Evolutionary conservation across 2,329 filamentous ascomycete species (phyloP), one percentile per base, ranked within the genome.

Genomic region (Fusarium lateritium): DNA sequence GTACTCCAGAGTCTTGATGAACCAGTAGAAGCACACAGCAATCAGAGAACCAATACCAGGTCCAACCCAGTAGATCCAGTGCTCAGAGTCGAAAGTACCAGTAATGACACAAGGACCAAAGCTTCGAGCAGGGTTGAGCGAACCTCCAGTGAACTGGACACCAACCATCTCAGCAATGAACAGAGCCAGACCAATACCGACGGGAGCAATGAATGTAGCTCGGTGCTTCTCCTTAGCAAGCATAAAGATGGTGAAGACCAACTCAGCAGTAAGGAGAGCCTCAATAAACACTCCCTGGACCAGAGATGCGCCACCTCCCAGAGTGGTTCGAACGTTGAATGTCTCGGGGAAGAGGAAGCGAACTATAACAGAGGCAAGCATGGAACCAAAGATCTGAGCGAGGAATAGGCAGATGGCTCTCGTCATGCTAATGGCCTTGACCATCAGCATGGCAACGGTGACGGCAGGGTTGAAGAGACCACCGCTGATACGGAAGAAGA

Each of bases 401-500:
- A 80, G 69, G 59, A 87, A 81, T n/a, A 88, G 75, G 6, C 83
- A 77, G 0, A 80, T 53, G 6, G 82, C 84, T 7, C 86, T 84
- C 2, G 82, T 47, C 15, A 80, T 75, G 8, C 78, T 78, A 33
- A 89, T 79, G 4, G 82, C 85, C 21, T 83, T 83, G 33, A 84
- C 82, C 19, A 88, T 77, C 22, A 82, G 78, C 57, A 88, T 83
- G 4, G 83, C 86, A 2, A 89, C 76, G 0, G 86, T 88, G 21
- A 80, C 78, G 11, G 78, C 78, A 6, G 78, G 78, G 63, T 80
- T 80, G 63, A 80, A 80, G 6, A 80, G 70, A 22, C 78, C 78
- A 45, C 78, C 78, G 38, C 79, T 83, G 36, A 85, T 81, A 43
- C 83, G 78, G 71, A 82, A 85, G 72, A 84, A 85, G 36, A 83